Percentiles rank a stretch among this genome's conserved stretches.
Evolutionary conservation across 148 eudicot species (phyloP).

Genomic region (Limonium bicolor): DNA sequence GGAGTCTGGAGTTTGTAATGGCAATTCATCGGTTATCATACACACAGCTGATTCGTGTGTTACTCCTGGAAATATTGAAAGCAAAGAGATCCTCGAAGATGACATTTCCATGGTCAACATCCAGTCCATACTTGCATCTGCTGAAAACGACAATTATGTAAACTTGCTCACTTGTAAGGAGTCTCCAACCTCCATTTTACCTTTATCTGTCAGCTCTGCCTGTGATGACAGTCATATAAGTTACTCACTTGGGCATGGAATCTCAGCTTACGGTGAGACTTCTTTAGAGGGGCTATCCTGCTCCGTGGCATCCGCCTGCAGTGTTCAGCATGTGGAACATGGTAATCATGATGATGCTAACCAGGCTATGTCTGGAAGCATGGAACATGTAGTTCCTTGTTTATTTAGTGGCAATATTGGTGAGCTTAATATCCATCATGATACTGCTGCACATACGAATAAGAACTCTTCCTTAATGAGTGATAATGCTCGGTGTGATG

Average conservation of each 20-base stretch:
- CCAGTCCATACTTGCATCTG: slow-evolving; percentile 5
- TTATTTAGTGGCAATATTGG: slow-evolving; percentile 1
- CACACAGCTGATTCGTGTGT: not conserved
- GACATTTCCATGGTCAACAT: slow-evolving; percentile 6
- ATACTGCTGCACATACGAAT: not conserved
- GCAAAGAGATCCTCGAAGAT: slow-evolving; percentile 2
- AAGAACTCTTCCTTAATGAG: not conserved
- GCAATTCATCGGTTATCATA: too few relatives aligned
- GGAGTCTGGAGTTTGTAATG: too few relatives aligned
- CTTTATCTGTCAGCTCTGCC: slow-evolving; percentile 12
- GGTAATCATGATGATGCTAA: slow-evolving; percentile 3
- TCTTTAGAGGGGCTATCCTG: slow-evolving; percentile 1
- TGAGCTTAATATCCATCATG: not conserved
- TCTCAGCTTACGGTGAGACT: not conserved
- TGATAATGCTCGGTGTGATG: slow-evolving; percentile 3
- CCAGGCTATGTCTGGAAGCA: not conserved
- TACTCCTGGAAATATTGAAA: slow-evolving; percentile 1
- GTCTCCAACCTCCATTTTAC: slow-evolving; percentile 11
- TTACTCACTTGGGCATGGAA: slow-evolving; percentile 4
- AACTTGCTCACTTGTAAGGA: slow-evolving; percentile 11
- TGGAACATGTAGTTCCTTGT: slow-evolving; percentile 8
- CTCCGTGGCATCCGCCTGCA: slow-evolving; percentile 4
- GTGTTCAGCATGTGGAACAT: slow-evolving; percentile 1
- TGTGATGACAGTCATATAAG: slow-evolving; percentile 4
- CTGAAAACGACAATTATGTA: slow-evolving; percentile 7